A percentile compares a stretch with the other conserved stretches of the same genome.
These are phyloP conservation scores for Clonostachys byssicola DNA, from an alignment of 2,329 filamentous ascomycete genomes.

Conservation along the genomic window DNA sequence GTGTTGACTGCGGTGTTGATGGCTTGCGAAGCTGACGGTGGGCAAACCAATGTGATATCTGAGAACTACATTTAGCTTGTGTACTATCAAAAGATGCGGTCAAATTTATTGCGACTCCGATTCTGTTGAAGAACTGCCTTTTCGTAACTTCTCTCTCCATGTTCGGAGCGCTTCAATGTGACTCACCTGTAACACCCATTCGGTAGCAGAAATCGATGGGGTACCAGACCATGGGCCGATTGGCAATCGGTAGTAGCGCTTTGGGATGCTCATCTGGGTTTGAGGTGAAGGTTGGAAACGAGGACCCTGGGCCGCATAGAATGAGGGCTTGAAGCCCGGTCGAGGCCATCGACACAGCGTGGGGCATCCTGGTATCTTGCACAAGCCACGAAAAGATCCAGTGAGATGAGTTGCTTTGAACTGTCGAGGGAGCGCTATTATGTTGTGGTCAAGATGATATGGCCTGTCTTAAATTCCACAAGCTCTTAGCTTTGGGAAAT, in stretches of 20 bases:
- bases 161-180: neutral
- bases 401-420: neutral
- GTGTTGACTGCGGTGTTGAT: conserved; percentile 69
- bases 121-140: too few species aligned
- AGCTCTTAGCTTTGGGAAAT: too few species aligned
- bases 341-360: conserved; percentile 68
- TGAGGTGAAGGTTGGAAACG: conserved; percentile 77
- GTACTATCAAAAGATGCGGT: neutral
- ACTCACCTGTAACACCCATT: conserved; percentile 70
- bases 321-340: conserved; percentile 80
- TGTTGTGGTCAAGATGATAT: too few species aligned
- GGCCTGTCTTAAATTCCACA: too few species aligned
- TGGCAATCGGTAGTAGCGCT: conserved; percentile 76
- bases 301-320: conserved; percentile 77
- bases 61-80: conserved; percentile 11
- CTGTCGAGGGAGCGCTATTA: too few species aligned
- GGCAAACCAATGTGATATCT: conserved; percentile 63
- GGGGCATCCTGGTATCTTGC: conserved; percentile 53
- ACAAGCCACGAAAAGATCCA: conserved; percentile 5
- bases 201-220: conserved; percentile 82
- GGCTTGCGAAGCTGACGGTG: conserved; percentile 60
- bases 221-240: conserved; percentile 88
- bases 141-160: too few species aligned
- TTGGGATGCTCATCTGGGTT: conserved; percentile 79
- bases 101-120: too few species aligned